Evolutionary conservation across 1,139 yeast species (phyloP), one percentile per base, ranked within the genome.

Genomic region (Suhomyces guaymorum): DNA sequence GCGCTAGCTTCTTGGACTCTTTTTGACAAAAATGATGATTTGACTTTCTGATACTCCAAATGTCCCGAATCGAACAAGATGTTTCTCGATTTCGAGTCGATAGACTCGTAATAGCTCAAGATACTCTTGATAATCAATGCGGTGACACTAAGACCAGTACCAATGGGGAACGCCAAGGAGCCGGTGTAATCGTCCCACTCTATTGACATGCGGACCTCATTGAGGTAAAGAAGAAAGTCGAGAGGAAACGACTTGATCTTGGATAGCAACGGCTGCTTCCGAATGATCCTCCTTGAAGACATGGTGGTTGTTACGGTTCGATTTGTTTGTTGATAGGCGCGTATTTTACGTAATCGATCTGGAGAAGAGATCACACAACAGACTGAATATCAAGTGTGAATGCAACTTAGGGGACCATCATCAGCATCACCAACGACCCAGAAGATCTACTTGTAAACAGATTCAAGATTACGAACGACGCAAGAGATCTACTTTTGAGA

Each of bases 111-210:
- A 39, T 55, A 54, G 27, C 43, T 35, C 10, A 51, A 33, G 13
- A 55, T 35, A 25, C 52, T 48, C 28, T 53, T 47, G 29, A 57
- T 33, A 7, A 55, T 28, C 11, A 55, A 40, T 31, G 52, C 59
- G 7, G 48, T 11, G 3, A 47, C 27, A 4, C 57, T 42, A 4
- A 73, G 52, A 0, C 51, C 34, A n/a, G 60, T 54, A 0, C 83
- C 83, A 8, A 65, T 44, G 0, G 78, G 80, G 21, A 69, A 45
- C 0, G 78, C 80, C 7, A 72, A 45, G 1, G 71, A 48, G 15
- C 52, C 49, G 7, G 77, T 64, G 42, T 75, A 68, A 2, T 68
- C 63, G 46, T 82, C 88, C 89, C 89, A 82, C 39, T 82, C 85
- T 5, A 81, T 73, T 5, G 80, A 61, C 31, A 71, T 69, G 13